These are phyloP conservation scores for Penicillium sp. DNA, from an alignment of 2,329 filamentous ascomycete genomes.

Conservation along the genomic window DNA sequence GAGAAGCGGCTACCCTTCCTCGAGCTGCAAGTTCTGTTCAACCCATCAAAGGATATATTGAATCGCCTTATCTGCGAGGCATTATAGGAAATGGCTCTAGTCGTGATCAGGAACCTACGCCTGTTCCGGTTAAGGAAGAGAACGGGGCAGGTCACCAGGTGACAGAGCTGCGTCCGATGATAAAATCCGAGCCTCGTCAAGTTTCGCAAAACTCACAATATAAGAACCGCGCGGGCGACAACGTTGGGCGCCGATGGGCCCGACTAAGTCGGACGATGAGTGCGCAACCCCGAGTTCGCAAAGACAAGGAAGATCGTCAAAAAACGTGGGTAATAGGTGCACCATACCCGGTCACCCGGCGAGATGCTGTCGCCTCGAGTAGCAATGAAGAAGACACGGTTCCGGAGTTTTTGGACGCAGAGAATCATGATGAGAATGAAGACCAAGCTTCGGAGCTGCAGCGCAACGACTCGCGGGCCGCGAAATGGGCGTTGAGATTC, in stretches of 20 bases:
- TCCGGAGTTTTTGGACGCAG: constrained; percentile 3
- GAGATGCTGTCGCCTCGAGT: not conserved
- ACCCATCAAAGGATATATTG: constrained; percentile 1
- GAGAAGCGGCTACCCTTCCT: not conserved
- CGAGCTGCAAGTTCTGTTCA: not conserved
- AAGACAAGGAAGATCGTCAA: not conserved
- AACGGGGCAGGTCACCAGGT: constrained; percentile 1
- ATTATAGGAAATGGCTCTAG: constrained; percentile 5
- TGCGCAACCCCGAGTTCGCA: not conserved
- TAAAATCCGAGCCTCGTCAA: constrained; percentile 7
- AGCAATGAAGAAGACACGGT: constrained; percentile 5
- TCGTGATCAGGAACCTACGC: constrained; percentile 1
- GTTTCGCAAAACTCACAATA: constrained; percentile 5
- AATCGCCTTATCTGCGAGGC: constrained; percentile 4
- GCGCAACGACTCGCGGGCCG: constrained; percentile 9
- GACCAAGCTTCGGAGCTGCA: constrained; percentile 7
- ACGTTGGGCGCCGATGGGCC: constrained; percentile 1
- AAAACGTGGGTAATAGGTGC: not conserved
- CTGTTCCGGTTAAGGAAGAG: not conserved
- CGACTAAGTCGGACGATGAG: constrained; percentile 7
- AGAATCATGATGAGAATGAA: constrained; percentile 2
- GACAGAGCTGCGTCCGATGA: constrained; percentile 4
- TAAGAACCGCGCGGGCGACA: constrained; percentile 1
- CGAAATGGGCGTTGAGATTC: constrained; percentile 14
- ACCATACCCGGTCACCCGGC: not conserved